A percentile compares a stretch with the other conserved stretches of the same genome.
Conservation (phyloP, 2,329 filamentous ascomycete species). For the Ophidiomyces ophidiicola region DNA sequence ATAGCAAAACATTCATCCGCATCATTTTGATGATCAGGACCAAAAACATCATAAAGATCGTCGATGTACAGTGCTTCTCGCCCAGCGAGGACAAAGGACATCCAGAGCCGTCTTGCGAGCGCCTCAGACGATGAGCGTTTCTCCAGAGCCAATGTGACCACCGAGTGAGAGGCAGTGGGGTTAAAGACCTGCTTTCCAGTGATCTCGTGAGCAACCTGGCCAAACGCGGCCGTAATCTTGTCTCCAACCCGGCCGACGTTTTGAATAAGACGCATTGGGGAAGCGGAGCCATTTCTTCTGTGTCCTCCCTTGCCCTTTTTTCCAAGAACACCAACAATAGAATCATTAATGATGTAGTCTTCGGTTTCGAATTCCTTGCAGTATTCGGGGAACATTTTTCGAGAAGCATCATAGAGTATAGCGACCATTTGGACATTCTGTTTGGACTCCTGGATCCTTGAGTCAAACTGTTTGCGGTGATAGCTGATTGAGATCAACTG, state of each 20-base stretch:
- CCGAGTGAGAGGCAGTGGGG: constrained; percentile 74
- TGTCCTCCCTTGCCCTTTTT: constrained; percentile 39
- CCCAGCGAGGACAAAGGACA: constrained; percentile 92
- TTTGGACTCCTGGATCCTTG: constrained; percentile 78
- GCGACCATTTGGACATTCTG: constrained; percentile 69
- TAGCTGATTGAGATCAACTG: constrained; percentile 58
- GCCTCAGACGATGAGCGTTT: constrained; percentile 75
- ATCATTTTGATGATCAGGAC: constrained; percentile 57
- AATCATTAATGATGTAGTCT: constrained; percentile 83
- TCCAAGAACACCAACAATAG: constrained; percentile 52
- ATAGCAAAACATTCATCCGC: constrained; percentile 74
- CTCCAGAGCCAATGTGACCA: constrained; percentile 80
- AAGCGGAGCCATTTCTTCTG: constrained; percentile 49
- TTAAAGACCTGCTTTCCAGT: constrained; percentile 95
- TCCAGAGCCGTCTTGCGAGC: constrained; percentile 90
- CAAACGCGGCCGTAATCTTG: constrained; percentile 86
- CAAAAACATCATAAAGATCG: constrained; percentile 80
- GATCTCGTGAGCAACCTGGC: constrained; percentile 85
- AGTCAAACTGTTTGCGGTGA: constrained; percentile 54
- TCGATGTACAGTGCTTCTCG: constrained; percentile 65
- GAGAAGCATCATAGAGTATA: constrained; percentile 79
- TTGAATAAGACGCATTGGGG: constrained; percentile 65
- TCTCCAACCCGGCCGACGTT: constrained; percentile 73
- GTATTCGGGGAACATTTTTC: constrained; percentile 80
- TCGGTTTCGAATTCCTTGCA: constrained; percentile 83